Percentiles rank a stretch among this genome's conserved stretches.
Evolutionary conservation across 2,329 filamentous ascomycete species (phyloP).

Genomic region (Neocucurbitaria cava): DNA sequence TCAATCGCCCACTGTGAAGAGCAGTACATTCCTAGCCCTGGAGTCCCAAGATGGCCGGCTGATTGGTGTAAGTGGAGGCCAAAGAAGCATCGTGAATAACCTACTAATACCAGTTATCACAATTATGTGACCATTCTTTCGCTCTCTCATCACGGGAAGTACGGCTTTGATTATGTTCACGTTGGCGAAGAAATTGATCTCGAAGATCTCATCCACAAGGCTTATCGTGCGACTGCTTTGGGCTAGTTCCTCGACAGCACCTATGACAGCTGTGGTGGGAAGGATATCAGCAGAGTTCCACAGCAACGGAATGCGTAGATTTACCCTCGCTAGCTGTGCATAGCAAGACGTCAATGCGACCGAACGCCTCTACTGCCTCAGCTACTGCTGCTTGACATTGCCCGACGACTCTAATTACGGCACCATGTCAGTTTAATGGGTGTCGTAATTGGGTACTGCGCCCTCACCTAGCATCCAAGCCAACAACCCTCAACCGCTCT

Average conservation of each 20-base stretch:
- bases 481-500: slow-evolving; percentile 72
- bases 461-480: slow-evolving; percentile 61
- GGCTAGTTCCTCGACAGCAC: slow-evolving; percentile 87
- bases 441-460: slow-evolving; percentile 16
- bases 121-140: slow-evolving; percentile 88
- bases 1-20: slow-evolving; percentile 94
- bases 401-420: slow-evolving; percentile 60
- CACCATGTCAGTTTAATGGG: slow-evolving; percentile 1
- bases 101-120: slow-evolving; percentile 82
- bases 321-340: slow-evolving; percentile 87
- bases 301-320: neutral
- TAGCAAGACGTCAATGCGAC: slow-evolving; percentile 85
- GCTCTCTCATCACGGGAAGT: slow-evolving; percentile 78
- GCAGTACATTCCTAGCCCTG: slow-evolving; percentile 88
- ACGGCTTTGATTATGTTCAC: slow-evolving; percentile 94
- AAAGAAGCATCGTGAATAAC: slow-evolving; percentile 5
- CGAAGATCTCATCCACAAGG: slow-evolving; percentile 88
- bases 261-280: slow-evolving; percentile 72
- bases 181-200: slow-evolving; percentile 92
- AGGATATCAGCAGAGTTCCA: neutral
- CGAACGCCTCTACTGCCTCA: slow-evolving; percentile 83
- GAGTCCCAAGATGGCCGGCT: slow-evolving; percentile 89
- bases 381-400: slow-evolving; percentile 87
- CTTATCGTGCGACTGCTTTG: slow-evolving; percentile 75
- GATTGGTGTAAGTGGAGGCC: slow-evolving; percentile 14